Evolutionary conservation across 2,329 filamentous ascomycete species (phyloP).

Genomic region (Calonectria honghensis): DNA sequence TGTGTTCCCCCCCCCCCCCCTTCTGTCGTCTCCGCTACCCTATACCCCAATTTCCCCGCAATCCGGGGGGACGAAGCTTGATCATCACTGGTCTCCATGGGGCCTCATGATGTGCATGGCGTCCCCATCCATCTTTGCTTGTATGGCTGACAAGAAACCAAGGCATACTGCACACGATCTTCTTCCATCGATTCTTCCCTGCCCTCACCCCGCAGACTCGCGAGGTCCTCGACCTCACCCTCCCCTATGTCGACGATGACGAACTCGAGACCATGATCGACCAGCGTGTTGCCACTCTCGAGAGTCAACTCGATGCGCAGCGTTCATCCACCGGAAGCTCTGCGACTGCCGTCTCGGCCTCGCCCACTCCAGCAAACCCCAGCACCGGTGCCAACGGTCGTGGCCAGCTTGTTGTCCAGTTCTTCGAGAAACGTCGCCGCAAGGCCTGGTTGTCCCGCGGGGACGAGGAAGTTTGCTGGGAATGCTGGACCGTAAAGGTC

Average conservation of each 20-base stretch:
- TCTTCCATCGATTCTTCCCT: constrained; percentile 98
- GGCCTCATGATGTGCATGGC: background rate
- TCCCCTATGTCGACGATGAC: constrained; percentile 91
- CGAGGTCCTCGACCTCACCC: constrained; percentile 92
- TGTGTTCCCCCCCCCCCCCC: constrained; percentile 61
- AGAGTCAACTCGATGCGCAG: constrained; percentile 83
- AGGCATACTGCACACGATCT: constrained; percentile 97
- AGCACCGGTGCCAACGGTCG: constrained; percentile 77
- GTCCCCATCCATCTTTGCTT: too few species aligned
- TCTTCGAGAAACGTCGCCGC: constrained; percentile 92
- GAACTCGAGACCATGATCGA: constrained; percentile 96
- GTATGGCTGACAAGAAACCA: background rate
- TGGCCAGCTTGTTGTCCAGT: constrained; percentile 89
- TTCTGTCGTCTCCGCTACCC: constrained; percentile 48
- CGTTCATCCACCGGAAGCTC: constrained; percentile 60
- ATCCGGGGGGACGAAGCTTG: constrained; percentile 25
- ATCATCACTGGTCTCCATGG: constrained; percentile 3
- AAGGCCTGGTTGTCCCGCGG: constrained; percentile 87
- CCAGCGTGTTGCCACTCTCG: constrained; percentile 85
- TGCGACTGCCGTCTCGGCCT: constrained; percentile 43
- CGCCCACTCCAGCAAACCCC: constrained; percentile 41
- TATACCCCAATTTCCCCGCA: constrained; percentile 44
- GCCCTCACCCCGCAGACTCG: constrained; percentile 87
- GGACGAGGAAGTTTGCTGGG: constrained; percentile 98
- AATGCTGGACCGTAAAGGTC: constrained; percentile 94